Evolutionary conservation across 768 basidiomycete genomes (phyloP), one percentile per base, ranked within the genome.

Genomic region (Artomyces pyxidatus): DNA sequence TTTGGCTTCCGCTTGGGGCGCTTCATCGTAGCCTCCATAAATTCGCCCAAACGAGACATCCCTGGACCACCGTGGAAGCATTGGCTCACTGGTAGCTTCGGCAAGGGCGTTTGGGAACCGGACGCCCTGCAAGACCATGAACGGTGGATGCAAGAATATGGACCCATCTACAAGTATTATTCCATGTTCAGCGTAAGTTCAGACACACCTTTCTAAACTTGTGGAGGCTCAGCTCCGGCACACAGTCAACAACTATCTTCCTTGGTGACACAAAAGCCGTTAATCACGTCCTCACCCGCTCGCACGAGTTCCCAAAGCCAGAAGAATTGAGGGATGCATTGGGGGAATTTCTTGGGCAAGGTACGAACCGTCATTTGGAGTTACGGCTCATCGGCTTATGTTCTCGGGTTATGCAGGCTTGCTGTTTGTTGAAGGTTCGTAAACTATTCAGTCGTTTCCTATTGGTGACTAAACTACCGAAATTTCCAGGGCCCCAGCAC

Each of bases 261-360:
- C 41, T 30, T 9, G 46, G 32, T 8, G 54, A 55, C 30, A 46
- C 16, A 22, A 52, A 45, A 17, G 51, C 54, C 11, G 29, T 53
- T 29, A 53, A 49, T 22, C 28, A 49, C 41, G 38, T 55, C 1
- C 11, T 55, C 4, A 48, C 17, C 16, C n/a, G 27, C 30, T 26
- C 38, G 23, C 42, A 52, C 19, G 51, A 53, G 16, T 55, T 53
- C 17, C 52, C 47, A 10, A 55, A 55, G 27, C 12, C 47, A 9
- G 14, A n/a, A 6, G 14, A 12, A 2, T 37, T 19, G 12, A 51
- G 54, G 25, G 0, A 19, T 22, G 27, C 38, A 1, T 38, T 55
- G 16, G 43, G 47, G 29, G 38, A 21, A 6, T 3, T 41, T 1
- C 3, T 48, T 21, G 54, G 54, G 30, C 40, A 25, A 37, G 54